Evolutionary conservation across 202 grass and related monocot genomes (phyloP).

Genomic region (Panicum hallii): DNA sequence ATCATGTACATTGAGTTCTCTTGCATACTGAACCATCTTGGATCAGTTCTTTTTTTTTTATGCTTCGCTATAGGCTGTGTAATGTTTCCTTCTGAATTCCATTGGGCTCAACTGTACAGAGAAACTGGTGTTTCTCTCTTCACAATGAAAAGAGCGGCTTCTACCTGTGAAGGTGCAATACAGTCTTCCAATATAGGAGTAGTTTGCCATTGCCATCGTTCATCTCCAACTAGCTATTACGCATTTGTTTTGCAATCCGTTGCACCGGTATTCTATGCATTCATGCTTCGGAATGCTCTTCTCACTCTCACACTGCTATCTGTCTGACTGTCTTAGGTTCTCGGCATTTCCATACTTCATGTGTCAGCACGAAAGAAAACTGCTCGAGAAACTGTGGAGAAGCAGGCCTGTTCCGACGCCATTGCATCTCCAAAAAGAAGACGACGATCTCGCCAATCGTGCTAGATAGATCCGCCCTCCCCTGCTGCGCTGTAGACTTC

Average conservation of each 20-base stretch:
- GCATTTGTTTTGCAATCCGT: too few species aligned
- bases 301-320: not conserved
- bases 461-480: not conserved
- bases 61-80: constrained; percentile 11
- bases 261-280: not conserved
- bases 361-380: not conserved
- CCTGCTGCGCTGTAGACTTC: not conserved
- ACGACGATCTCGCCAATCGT: not conserved
- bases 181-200: not conserved
- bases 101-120: constrained; percentile 5
- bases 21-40: constrained; percentile 30
- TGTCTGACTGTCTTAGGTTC: not conserved
- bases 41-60: not conserved
- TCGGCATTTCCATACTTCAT: not conserved
- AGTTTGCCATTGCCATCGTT: not conserved
- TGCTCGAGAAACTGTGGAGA: not conserved
- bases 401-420: not conserved
- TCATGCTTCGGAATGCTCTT: not conserved
- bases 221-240: not conserved
- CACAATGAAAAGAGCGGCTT: constrained; percentile 18
- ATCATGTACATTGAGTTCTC: constrained; percentile 46
- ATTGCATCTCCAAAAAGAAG: not conserved
- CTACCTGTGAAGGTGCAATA: constrained; percentile 6
- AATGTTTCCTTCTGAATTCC: constrained; percentile 26
- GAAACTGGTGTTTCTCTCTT: constrained; percentile 31